Percentiles rank a stretch among this genome's conserved stretches.
Evolutionary conservation across 2,329 filamentous ascomycete species (phyloP).

Genomic region (Emydomyces testavorans): DNA sequence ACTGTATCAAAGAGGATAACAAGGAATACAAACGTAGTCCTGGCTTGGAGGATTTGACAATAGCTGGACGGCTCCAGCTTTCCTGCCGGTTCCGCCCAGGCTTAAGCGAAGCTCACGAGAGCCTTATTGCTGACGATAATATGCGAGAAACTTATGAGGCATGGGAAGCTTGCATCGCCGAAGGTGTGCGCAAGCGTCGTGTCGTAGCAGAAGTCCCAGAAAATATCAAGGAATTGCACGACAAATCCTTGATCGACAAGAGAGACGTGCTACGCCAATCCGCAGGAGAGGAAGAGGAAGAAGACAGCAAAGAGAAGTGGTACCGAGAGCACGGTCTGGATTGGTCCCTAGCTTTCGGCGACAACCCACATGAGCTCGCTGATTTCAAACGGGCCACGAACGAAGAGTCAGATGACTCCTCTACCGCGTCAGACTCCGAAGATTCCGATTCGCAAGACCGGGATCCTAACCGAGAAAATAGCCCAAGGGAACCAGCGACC

Average conservation of each 20-base stretch:
- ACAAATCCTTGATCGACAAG: constrained; percentile 65
- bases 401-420: neutral
- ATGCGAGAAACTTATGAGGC: constrained; percentile 86
- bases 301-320: constrained; percentile 48
- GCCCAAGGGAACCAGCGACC: neutral
- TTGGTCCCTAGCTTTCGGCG: constrained; percentile 76
- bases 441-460: constrained; percentile 19
- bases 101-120: constrained; percentile 73
- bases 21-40: constrained; percentile 50
- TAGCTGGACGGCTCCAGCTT: constrained; percentile 74
- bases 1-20: constrained; percentile 78
- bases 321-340: constrained; percentile 67
- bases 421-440: constrained; percentile 21
- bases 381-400: constrained; percentile 41
- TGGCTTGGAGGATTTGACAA: constrained; percentile 62
- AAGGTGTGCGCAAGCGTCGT: constrained; percentile 64
- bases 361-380: constrained; percentile 55
- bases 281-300: constrained; percentile 46
- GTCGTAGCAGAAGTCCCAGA: constrained; percentile 65
- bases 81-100: constrained; percentile 74
- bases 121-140: constrained; percentile 76
- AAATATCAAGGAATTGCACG: constrained; percentile 62
- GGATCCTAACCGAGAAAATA: constrained; percentile 12
- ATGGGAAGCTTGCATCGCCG: constrained; percentile 82
- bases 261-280: constrained; percentile 64